Evolutionary conservation across 1,284 basidiomycete genomes (phyloP).

Genomic region (Cutaneotrichosporon cavernicola): DNA sequence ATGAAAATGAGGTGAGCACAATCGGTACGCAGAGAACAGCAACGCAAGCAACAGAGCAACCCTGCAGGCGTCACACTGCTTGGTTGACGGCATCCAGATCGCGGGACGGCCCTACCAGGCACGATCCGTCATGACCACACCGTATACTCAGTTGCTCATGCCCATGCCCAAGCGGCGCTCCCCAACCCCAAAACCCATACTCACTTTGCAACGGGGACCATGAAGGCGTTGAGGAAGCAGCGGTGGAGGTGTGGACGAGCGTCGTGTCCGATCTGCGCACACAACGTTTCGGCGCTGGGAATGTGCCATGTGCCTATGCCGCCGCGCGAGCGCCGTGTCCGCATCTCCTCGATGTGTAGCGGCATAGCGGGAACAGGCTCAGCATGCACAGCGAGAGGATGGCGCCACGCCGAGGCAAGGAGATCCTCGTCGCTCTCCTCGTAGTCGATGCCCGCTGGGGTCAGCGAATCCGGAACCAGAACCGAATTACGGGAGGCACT

Average conservation of each 20-base stretch:
- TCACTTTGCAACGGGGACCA: constrained; percentile 9
- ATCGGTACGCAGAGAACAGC: background rate
- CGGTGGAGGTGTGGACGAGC: constrained; percentile 1
- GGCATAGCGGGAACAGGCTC: background rate
- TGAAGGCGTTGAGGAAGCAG: constrained; percentile 10
- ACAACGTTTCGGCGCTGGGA: constrained; percentile 9
- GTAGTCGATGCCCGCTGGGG: background rate
- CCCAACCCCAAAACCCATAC: background rate
- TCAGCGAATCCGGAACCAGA: background rate
- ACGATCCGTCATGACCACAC: too few species aligned
- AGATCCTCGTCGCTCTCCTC: background rate
- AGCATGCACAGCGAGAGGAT: background rate
- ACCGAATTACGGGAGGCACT: background rate
- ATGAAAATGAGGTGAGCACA: background rate
- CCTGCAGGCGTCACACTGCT: too few species aligned
- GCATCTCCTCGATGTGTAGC: constrained; percentile 1
- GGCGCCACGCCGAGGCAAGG: constrained; percentile 1
- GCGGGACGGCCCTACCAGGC: too few species aligned
- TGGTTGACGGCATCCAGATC: too few species aligned
- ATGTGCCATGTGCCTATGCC: constrained; percentile 8
- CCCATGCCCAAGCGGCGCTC: background rate
- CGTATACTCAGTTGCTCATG: too few species aligned
- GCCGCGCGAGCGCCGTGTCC: background rate
- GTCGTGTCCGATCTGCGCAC: constrained; percentile 10
- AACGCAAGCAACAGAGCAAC: too few species aligned